phyloP scores from a whole-genome alignment of 177 flowering plant species.

The Vitis hybrid region DNA sequence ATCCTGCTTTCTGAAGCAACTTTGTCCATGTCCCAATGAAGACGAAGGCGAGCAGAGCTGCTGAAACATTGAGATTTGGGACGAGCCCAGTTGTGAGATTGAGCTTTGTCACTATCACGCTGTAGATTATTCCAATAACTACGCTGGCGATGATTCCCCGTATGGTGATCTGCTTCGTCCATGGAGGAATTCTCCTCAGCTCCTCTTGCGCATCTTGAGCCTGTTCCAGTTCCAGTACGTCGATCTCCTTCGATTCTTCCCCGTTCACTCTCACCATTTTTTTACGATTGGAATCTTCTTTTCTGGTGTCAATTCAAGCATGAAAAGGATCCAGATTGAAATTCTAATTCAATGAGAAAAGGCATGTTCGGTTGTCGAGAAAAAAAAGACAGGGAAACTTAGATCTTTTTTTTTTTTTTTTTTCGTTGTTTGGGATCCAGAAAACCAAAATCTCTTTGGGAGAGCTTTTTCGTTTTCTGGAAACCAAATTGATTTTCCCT shows the following conservation, averaged over 20 bases:
- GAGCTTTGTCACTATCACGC: slow-evolving; percentile 66
- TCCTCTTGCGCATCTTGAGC: slow-evolving; percentile 16
- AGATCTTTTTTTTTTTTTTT: no score
- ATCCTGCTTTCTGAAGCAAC: slow-evolving; percentile 42
- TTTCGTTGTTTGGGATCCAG: no score
- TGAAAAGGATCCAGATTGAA: no score
- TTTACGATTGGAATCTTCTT: not conserved
- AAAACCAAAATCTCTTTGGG: no score
- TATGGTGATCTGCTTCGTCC: slow-evolving; percentile 60
- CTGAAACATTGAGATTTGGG: slow-evolving; percentile 72
- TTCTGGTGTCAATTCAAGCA: not conserved
- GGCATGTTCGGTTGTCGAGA: no score
- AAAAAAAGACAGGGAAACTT: no score
- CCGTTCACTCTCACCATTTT: not conserved
- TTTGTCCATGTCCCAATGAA: slow-evolving; percentile 59
- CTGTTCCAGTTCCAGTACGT: slow-evolving; percentile 17
- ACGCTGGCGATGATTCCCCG: slow-evolving; percentile 59
- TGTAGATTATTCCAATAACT: slow-evolving; percentile 54
- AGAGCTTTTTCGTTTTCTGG: no score
- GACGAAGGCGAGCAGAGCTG: slow-evolving; percentile 65
- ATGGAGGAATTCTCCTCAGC: slow-evolving; percentile 39
- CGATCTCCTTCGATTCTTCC: slow-evolving; percentile 33
- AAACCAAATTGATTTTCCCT: no score
- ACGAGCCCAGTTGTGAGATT: slow-evolving; percentile 66
- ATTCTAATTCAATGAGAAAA: not conserved